Percentiles rank a stretch among this genome's conserved stretches.
phyloP scores from a whole-genome alignment of 352 stramenopile genomes.

The Globisporangium splendens region DNA sequence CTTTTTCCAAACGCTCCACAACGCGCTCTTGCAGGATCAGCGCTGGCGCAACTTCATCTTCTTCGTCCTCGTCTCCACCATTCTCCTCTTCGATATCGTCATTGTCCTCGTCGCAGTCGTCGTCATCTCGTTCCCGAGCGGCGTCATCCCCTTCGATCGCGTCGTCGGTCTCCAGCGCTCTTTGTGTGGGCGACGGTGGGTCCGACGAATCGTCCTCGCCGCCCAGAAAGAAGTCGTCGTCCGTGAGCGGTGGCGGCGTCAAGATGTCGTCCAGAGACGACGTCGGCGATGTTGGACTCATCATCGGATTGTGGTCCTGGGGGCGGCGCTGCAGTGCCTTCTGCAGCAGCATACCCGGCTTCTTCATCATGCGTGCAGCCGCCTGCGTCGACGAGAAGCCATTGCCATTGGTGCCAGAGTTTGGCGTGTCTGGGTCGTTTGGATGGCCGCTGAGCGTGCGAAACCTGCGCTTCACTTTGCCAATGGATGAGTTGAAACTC shows the following conservation, averaged over 20 bases:
- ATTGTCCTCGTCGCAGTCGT: slow-evolving; percentile 12
- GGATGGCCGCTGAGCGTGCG: slow-evolving; percentile 52
- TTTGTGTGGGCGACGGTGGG: slow-evolving; percentile 2
- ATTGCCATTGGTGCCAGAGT: not conserved
- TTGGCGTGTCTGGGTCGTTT: slow-evolving; percentile 27
- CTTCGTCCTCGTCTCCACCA: slow-evolving; percentile 6
- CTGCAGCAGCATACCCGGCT: slow-evolving; percentile 58
- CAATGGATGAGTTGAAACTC: slow-evolving; percentile 64
- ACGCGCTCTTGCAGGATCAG: slow-evolving; percentile 43
- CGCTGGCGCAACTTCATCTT: slow-evolving; percentile 6
- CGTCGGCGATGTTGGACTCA: slow-evolving; percentile 17
- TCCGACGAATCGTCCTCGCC: slow-evolving; percentile 12
- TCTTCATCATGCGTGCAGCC: slow-evolving; percentile 70
- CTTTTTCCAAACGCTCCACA: slow-evolving; percentile 53
- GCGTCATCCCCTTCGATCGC: slow-evolving; percentile 6
- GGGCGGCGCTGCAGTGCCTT: slow-evolving; percentile 35
- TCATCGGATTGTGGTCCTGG: not conserved
- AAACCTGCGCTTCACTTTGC: slow-evolving; percentile 74
- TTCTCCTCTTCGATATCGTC: slow-evolving; percentile 8
- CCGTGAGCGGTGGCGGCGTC: slow-evolving; percentile 21
- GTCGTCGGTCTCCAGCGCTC: not conserved
- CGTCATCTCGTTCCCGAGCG: not conserved
- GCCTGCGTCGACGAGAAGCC: slow-evolving; percentile 25
- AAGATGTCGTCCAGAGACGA: slow-evolving; percentile 25
- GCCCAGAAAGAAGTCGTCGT: slow-evolving; percentile 10